Base-by-base conservation (phyloP, 768 basidiomycete species). In the Tricholoma flavovirens region DNA sequence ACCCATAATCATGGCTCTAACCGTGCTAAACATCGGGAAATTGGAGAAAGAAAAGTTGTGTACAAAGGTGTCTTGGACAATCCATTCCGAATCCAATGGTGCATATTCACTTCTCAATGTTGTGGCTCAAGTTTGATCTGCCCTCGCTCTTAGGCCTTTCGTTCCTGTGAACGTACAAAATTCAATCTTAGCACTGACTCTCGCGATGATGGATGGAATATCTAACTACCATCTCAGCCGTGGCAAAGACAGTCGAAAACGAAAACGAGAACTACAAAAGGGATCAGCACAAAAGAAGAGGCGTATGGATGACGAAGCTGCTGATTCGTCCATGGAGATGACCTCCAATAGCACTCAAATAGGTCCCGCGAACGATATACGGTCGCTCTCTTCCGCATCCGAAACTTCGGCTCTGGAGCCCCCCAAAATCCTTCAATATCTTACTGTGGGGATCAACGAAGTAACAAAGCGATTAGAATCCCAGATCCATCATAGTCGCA, bases 71-170 rank as follows among this genome's bases (percentile, higher is more conserved):
- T 86, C 0, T 71, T 93, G 21, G 84, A 85, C 51, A 91, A 81
- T 57, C 90, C 90, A 2, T 86, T 87, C 62, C 77, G 78, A 10
- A 73, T 91, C 14, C 67, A 71, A 65, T 93, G 90, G 90, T 90
- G 15, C 24, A 19, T 19, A 63, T 57, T 62, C 54, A 56, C 45
- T 51, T 59, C 29, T 59, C 48, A 17, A 36, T 49, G n/a, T 30
- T 29, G 49, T 62, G 59, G 26, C 32, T 51, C 29, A 49, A 14
- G 49, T 57, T 21, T 35, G 33, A 9, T 38, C 36, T 52, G 50
- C 64, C 33, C 36, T 49, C 43, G 29, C 35, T 50, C 12, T 52
- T 59, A 89, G 88, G 88, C 88, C 87, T 0, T 73, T 72, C 10
- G 73, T 89, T 8, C 77, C 88, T 14, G 15, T 74, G 4, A 85